Conservation (phyloP, 768 basidiomycete species). For the Psilocybe cubensis region DNA sequence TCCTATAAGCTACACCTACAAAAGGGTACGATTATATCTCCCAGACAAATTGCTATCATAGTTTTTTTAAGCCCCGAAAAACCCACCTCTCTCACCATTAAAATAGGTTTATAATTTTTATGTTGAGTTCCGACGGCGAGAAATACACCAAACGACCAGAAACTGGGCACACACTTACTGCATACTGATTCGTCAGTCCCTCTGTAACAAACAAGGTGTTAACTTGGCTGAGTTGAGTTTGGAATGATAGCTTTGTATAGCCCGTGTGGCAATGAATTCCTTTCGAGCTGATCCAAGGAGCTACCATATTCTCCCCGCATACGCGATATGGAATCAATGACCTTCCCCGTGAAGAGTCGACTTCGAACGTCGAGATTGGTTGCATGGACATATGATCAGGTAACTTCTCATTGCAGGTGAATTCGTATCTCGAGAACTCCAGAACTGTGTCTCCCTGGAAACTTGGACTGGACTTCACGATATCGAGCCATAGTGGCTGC, state of each 20-base stretch:
- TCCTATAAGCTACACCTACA: too few relatives aligned
- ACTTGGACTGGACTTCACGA: too few relatives aligned
- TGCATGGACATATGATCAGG: background rate
- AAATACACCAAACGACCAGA: slow-evolving; percentile 11
- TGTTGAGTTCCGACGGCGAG: background rate
- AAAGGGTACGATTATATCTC: too few relatives aligned
- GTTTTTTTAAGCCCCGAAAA: too few relatives aligned
- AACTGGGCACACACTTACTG: slow-evolving; percentile 11
- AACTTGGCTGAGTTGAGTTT: background rate
- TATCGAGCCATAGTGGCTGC: slow-evolving; percentile 19
- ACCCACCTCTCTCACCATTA: too few relatives aligned
- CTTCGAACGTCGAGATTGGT: background rate
- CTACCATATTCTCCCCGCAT: slow-evolving; percentile 4
- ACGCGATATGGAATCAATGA: slow-evolving; percentile 10
- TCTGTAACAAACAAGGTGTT: background rate
- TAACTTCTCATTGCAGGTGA: background rate
- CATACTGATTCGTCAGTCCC: too few relatives aligned
- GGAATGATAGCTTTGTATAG: background rate
- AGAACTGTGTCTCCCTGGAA: background rate
- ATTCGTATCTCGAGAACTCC: slow-evolving; percentile 1
- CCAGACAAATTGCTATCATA: too few relatives aligned
- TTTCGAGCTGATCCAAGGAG: background rate
- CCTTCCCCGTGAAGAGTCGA: background rate
- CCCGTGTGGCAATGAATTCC: slow-evolving; percentile 11
- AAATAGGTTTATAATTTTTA: slow-evolving; percentile 12